Conservation (phyloP, 2,329 filamentous ascomycete species). For the Botrytis tulipae region DNA sequence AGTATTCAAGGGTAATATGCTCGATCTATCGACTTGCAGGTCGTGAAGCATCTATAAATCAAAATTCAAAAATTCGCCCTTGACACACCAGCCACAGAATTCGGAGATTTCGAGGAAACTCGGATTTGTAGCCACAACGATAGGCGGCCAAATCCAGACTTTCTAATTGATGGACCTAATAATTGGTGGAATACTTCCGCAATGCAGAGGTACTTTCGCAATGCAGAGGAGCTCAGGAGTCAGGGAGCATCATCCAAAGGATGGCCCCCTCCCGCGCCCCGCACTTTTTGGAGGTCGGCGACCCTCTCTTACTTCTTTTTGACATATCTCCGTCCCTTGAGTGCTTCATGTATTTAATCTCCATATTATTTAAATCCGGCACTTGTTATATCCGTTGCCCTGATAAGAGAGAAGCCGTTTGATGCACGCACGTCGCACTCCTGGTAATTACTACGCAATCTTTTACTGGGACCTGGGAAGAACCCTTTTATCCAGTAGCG, state of each 20-base stretch:
- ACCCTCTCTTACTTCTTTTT: constrained; percentile 14
- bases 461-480: background rate
- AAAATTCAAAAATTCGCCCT: background rate
- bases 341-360: constrained; percentile 7
- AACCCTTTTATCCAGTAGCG: background rate
- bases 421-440: background rate
- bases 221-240: background rate
- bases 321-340: constrained; percentile 5
- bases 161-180: background rate
- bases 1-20: background rate
- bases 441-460: background rate
- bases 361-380: background rate
- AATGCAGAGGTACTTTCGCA: too few relatives aligned
- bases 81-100: constrained; percentile 9
- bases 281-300: background rate
- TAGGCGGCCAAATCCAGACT: background rate
- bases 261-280: constrained; percentile 7
- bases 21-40: background rate
- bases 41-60: background rate
- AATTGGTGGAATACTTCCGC: constrained; percentile 13
- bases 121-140: constrained; percentile 3
- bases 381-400: background rate
- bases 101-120: constrained; percentile 2
- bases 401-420: constrained; percentile 7
- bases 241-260: constrained; percentile 8